phyloP scores from a whole-genome alignment of 331 rosid genomes.

The Stylosanthes scabra region DNA sequence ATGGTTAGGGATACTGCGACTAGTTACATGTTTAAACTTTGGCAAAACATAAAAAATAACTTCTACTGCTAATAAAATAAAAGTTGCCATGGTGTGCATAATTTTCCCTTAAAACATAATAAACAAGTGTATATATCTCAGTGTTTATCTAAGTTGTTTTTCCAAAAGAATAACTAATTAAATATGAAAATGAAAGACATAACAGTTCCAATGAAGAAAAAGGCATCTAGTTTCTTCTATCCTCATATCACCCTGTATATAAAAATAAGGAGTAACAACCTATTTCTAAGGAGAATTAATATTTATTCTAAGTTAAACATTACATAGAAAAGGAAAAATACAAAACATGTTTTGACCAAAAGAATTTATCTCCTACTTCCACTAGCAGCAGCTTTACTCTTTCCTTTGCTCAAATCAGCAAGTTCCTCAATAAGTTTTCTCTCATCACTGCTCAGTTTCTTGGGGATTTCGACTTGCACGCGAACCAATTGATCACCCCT shows the following conservation, averaged over 20 bases:
- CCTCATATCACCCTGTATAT: conserved; percentile 27
- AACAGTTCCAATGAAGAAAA: conserved; percentile 16
- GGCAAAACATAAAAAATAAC: background rate
- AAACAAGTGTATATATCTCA: background rate
- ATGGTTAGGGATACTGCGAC: too few relatives aligned
- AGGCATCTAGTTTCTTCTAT: conserved; percentile 21
- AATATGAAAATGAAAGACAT: background rate
- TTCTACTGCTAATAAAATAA: background rate
- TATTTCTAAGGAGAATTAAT: conserved; percentile 36
- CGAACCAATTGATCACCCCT: conserved; percentile 98
- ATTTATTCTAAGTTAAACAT: conserved; percentile 20
- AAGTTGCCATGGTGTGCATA: too few relatives aligned
- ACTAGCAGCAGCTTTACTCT: conserved; percentile 70
- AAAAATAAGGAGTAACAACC: conserved; percentile 37
- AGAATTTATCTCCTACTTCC: conserved; percentile 58
- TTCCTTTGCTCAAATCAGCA: conserved; percentile 90
- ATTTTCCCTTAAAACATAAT: background rate
- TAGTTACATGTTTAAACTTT: too few relatives aligned
- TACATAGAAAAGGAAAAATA: conserved; percentile 4
- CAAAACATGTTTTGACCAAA: conserved; percentile 21
- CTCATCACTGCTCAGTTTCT: conserved; percentile 81
- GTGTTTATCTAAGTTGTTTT: background rate
- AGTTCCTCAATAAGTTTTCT: conserved; percentile 90
- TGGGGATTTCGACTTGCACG: conserved; percentile 98
- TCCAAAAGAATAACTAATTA: background rate